Base-by-base conservation (phyloP, 2,329 filamentous ascomycete genomes). In the Nothophoma quercina region DNA sequence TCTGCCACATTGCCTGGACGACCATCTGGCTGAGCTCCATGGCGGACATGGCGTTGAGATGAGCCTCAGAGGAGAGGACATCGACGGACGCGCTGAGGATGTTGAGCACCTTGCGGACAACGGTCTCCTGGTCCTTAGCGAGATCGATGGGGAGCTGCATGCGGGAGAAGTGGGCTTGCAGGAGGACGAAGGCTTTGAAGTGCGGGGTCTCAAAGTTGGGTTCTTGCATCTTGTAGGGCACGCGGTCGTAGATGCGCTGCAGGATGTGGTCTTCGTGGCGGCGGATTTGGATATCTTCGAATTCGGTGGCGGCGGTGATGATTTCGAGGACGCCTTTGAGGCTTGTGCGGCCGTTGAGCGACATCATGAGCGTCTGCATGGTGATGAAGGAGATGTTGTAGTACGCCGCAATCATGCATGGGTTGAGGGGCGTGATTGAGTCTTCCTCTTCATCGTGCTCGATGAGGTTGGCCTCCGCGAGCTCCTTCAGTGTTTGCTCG, bases 11-110 rank as follows among this genome's bases (percentile, higher is more conserved):
- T 41, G 89, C 93, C 77, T 99, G 95, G 3, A 99, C 93, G 45
- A 96, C 91, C 95, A 99, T 99, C 72, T 99, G 95, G 10, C 91
- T 96, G 85, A 99, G 91, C 75, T 99, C 95, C 93, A 99, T 99
- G 22, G 95, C 95, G 67, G 89, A 93, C 88, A 97, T 96, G 55
- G 95, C 93, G 71, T 99, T 99, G 57, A 99, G 83, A 67, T 97
- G 91, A 12, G 93, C 95, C 66, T 99, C 93, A 0, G 93, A 97
- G 8, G 92, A 96, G 28, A 99, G 83, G 13, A 99, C 92, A 72
- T 99, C 95, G 18, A 98, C 95, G 67, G 89, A 91, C 18, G 95
- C 93, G 71, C 90, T 96, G 38, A 99, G 83, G 9, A 99, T 83
- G 68, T 90, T 91, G 49, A 98, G 81, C 1, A 96, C 86, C 76